Conservation (phyloP, 805 yeast genomes). For the Myxozyma monticola region DNA sequence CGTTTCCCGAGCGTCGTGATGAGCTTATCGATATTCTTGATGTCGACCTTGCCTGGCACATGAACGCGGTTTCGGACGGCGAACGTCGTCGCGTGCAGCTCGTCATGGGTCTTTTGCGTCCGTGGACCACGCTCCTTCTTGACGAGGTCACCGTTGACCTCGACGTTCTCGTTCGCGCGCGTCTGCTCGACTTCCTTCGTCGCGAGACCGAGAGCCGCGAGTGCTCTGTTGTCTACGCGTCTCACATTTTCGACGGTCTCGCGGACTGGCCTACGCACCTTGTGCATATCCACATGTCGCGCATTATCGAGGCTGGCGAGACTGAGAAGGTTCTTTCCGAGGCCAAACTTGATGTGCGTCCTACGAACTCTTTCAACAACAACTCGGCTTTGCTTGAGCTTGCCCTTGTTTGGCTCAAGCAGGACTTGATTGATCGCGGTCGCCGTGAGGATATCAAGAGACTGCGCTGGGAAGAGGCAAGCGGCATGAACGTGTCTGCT, state of each 20-base stretch:
- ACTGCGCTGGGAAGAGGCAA: constrained; percentile 60
- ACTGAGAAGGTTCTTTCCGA: constrained; percentile 12
- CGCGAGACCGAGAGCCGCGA: constrained; percentile 69
- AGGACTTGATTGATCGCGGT: constrained; percentile 53
- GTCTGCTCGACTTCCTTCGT: constrained; percentile 67
- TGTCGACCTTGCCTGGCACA: constrained; percentile 84
- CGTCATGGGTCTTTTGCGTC: constrained; percentile 87
- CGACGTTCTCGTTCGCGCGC: constrained; percentile 84
- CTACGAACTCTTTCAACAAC: constrained; percentile 13
- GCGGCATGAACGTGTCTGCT: too few species aligned
- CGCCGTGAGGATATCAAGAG: constrained; percentile 48
- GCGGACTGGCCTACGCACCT: constrained; percentile 87
- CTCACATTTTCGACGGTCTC: constrained; percentile 95
- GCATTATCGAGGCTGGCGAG: constrained; percentile 38
- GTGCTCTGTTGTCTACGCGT: constrained; percentile 84
- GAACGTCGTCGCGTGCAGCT: constrained; percentile 92
- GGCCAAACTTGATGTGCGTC: background rate
- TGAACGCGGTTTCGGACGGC: constrained; percentile 91
- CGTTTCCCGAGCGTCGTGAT: constrained; percentile 73
- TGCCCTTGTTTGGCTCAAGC: constrained; percentile 41
- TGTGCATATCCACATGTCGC: constrained; percentile 74
- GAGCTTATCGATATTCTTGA: constrained; percentile 73
- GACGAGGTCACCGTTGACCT: constrained; percentile 97
- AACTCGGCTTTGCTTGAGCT: constrained; percentile 40
- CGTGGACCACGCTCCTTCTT: constrained; percentile 82